Evolutionary conservation across 352 stramenopile genomes (phyloP), one percentile per base, ranked within the genome.

Genomic region (Plasmopara muralis): DNA sequence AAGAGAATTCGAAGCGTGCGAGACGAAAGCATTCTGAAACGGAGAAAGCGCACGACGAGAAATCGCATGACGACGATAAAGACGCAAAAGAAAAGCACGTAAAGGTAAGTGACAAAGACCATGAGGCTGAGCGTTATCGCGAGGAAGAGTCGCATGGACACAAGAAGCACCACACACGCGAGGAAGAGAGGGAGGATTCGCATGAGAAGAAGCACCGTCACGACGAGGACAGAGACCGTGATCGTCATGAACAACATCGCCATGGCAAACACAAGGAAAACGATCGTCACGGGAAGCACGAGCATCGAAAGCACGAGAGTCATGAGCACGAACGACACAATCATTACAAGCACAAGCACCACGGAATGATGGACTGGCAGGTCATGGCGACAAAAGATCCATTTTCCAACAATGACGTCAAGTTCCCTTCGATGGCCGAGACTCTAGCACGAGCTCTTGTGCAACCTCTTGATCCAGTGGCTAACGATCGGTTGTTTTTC

Each of bases 401-500:
- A 8, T 73, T 66, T 57, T 74, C 62, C 40, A 43, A 38, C 20
- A 57, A 48, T 18, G 57, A 71, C 41, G 20, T 14, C 16, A 57
- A 39, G 39, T 55, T 62, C 6, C 60, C 55, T 8, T 53, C 31
- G n/a, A 64, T 72, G 56, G 54, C 62, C 10, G 37, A 56, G 30
- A 62, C 38, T 18, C 14, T 70, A n/a, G 60, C 60, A 10, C 64
- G 64, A 56, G 57, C 64, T 25, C 35, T 70, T 18, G 64, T 43
- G 4, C 56, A 67, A 43, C 47, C 64, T 25, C 38, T 28, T 6
- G 57, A 67, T 38, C 33, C 44, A 5, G 45, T 55, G 38, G 66
- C 62, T 37, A 71, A 83, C 25, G 68, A 79, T 54, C 70, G 67
- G 10, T 56, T 87, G 25, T 87, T 87, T 54, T 90, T 87, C 55